Evolutionary conservation across 148 eudicot species (phyloP), one percentile per base, ranked within the genome.

Genomic region (Rhododendron griersonianum): DNA sequence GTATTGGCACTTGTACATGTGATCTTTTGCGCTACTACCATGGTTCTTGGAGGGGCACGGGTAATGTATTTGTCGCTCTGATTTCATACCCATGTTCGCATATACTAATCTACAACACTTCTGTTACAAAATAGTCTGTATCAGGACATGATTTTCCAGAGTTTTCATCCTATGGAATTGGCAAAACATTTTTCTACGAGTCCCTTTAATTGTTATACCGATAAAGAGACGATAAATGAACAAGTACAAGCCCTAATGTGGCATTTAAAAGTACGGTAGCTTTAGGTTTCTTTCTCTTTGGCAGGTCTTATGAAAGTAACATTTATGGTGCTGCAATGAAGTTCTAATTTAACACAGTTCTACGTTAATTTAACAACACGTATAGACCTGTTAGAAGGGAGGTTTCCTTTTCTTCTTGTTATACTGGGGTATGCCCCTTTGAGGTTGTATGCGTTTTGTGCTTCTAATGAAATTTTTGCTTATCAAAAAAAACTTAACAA

Each of bases 1-100:
- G 95, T 95, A 57, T 84, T 97, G 86, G 99, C 99, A 14, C 91
- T 97, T 83, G 98, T 91, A 47, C 95, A 95, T 87, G 95, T 97
- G 81, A 14, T 91, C 85, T 97, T 91, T 87, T 93, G 96, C 87
- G 98, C 93, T 71, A 85, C 89, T 51, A 97, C 98, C 85, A 91
- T 97, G 99, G 88, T 94, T 91, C 98, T 97, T 84, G 99, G 95
- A 76, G 93, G 96, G 48, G 86, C 91, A n/a, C 94, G 93, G 96
- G 99, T 95, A 89, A 73, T 41, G 33, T 44, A 85, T 80, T 25
- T 74, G 8, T 25, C 41, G 5, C 21, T 86, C 53, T n/a, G 30
- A 41, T 48, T 35, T 67, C 48, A 51, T 10, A 3, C 67, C 21
- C 48, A 59, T 25, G 48, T 14, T 33, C n/a, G 2, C 47, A 57